Conservation (phyloP, 352 stramenopile species). For the Globisporangium camurandrum region DNA sequence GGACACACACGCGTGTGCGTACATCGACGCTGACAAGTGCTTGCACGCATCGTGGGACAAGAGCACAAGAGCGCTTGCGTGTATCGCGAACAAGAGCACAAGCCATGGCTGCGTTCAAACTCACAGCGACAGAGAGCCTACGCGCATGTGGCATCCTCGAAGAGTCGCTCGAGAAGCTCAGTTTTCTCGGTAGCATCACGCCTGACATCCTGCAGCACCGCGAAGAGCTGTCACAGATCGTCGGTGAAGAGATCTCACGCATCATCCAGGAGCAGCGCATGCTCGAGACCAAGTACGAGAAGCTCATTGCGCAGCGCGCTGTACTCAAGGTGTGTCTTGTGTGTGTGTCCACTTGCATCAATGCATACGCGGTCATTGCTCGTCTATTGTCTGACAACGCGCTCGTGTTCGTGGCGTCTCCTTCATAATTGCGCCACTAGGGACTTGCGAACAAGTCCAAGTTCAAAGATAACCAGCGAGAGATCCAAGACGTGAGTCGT, state of each 20-base stretch:
- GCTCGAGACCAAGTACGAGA: constrained; percentile 85
- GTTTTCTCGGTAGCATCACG: constrained; percentile 87
- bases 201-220: constrained; percentile 89
- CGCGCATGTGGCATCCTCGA: constrained; percentile 80
- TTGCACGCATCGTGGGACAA: too few relatives aligned
- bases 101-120: constrained; percentile 34
- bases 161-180: constrained; percentile 88
- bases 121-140: constrained; percentile 59
- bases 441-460: constrained; percentile 90
- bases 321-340: constrained; percentile 58
- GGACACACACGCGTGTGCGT: too few relatives aligned
- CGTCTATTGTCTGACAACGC: too few relatives aligned
- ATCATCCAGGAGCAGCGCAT: constrained; percentile 89
- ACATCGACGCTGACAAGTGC: too few relatives aligned
- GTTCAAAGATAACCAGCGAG: constrained; percentile 90
- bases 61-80: too few relatives aligned
- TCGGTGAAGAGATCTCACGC: constrained; percentile 90
- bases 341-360: not conserved
- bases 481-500: constrained; percentile 90
- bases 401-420: too few relatives aligned
- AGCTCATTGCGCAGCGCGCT: constrained; percentile 82
- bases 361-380: not conserved
- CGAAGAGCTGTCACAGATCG: constrained; percentile 88
- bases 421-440: not conserved
- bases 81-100: too few relatives aligned